phyloP scores from a whole-genome alignment of 1,284 basidiomycete species.

The Apiotrichum montevideense region DNA sequence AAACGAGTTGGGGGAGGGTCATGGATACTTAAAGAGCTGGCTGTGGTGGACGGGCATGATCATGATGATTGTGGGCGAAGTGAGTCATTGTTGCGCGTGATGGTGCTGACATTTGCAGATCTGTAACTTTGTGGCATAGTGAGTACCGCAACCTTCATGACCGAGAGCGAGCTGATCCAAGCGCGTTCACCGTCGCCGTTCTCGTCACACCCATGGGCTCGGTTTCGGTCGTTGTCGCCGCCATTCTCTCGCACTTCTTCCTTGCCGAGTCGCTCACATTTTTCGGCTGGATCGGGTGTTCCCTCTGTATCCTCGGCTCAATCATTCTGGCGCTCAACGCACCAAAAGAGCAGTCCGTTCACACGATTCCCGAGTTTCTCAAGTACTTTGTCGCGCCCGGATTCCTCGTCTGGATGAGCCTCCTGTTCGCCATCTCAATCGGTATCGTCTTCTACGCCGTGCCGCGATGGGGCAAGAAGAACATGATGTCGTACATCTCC shows the following conservation, averaged over 20 bases:
- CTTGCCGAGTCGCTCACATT: conserved; percentile 76
- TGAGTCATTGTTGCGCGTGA: not conserved
- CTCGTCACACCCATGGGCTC: conserved; percentile 73
- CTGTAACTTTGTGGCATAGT: conserved; percentile 49
- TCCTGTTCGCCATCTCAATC: conserved; percentile 30
- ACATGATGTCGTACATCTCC: conserved; percentile 91
- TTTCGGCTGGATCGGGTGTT: conserved; percentile 82
- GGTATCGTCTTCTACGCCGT: conserved; percentile 40
- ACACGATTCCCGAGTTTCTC: conserved; percentile 73
- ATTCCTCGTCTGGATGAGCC: conserved; percentile 66
- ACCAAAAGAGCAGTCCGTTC: conserved; percentile 70
- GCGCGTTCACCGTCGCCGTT: conserved; percentile 38
- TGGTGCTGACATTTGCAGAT: conserved; percentile 21
- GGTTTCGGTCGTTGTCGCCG: conserved; percentile 93
- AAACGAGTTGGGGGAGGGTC: conserved; percentile 76
- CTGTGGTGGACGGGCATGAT: conserved; percentile 69
- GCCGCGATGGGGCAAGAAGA: conserved; percentile 74
- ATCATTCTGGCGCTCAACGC: conserved; percentile 59
- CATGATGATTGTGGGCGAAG: conserved; percentile 42
- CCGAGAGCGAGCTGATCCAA: conserved; percentile 10
- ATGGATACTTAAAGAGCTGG: conserved; percentile 75
- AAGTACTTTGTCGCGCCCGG: conserved; percentile 77
- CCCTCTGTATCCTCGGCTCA: conserved; percentile 75
- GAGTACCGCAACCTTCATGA: conserved; percentile 13
- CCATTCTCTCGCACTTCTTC: conserved; percentile 86